A percentile compares a stretch with the other conserved stretches of the same genome.
Evolutionary conservation across 192 early-diverging fungal genomes (phyloP).

Genomic region (Coemansia sp.): DNA sequence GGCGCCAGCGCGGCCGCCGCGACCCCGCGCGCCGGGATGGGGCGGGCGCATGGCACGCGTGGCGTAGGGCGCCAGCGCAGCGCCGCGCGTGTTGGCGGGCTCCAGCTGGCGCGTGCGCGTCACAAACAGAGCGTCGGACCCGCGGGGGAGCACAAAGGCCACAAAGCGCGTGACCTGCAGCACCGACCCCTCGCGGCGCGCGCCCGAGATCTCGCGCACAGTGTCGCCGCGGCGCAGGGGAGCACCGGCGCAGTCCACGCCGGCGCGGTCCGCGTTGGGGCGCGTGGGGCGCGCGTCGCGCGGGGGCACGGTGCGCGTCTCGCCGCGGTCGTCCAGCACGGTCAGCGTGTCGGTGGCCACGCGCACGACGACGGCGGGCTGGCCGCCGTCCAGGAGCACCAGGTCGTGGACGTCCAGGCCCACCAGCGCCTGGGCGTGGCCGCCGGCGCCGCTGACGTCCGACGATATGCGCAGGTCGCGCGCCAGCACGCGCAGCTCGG

Average conservation of each 20-base stretch:
- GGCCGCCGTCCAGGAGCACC: conserved; percentile 72
- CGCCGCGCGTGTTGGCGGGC: conserved; percentile 38
- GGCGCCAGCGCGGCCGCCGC: conserved; percentile 39
- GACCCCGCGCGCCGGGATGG: conserved; percentile 14
- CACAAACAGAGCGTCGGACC: conserved; percentile 78
- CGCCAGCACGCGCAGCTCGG: conserved; percentile 83
- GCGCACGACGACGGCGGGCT: conserved; percentile 79
- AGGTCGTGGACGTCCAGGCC: conserved; percentile 87
- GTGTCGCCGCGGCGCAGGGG: conserved; percentile 64
- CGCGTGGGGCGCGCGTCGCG: conserved; percentile 74
- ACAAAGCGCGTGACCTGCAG: conserved; percentile 79
- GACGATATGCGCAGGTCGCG: conserved; percentile 83
- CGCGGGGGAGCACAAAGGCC: conserved; percentile 77
- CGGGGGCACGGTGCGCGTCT: conserved; percentile 60
- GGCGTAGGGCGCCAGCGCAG: conserved; percentile 40
- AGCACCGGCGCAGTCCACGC: conserved; percentile 56
- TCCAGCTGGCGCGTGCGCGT: conserved; percentile 63
- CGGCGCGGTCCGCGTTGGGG: conserved; percentile 52
- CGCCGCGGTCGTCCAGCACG: conserved; percentile 76
- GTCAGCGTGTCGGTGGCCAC: conserved; percentile 72
- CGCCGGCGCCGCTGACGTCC: conserved; percentile 53
- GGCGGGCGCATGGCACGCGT: conserved; percentile 32
- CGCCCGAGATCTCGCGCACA: conserved; percentile 69
- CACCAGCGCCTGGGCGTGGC: conserved; percentile 44
- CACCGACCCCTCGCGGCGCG: conserved; percentile 66